Evolutionary conservation across 2,329 filamentous ascomycete genomes (phyloP).

Genomic region (Sarocladium kiliense): DNA sequence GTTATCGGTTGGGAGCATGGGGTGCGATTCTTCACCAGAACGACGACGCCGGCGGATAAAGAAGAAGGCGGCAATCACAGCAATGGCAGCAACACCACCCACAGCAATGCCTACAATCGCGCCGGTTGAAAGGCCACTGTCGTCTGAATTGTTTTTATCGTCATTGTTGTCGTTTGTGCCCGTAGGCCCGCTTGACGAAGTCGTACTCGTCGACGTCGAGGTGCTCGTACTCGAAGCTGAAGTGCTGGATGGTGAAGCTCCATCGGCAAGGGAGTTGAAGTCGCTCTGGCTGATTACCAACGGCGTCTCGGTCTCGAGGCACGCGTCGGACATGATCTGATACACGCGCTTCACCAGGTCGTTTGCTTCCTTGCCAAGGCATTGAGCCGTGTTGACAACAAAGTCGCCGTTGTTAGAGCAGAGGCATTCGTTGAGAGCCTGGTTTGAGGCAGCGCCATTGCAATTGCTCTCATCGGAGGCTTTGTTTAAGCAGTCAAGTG

Average conservation of each 20-base stretch:
- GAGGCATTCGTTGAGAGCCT: slow-evolving; percentile 36
- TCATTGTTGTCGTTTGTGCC: slow-evolving; percentile 3
- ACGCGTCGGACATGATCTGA: slow-evolving; percentile 32
- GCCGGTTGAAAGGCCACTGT: slow-evolving; percentile 19
- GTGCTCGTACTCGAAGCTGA: slow-evolving; percentile 14
- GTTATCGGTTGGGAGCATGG: slow-evolving; percentile 22
- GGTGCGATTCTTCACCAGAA: slow-evolving; percentile 21
- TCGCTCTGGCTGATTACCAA: slow-evolving; percentile 29
- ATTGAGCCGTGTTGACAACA: slow-evolving; percentile 35
- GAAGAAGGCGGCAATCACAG: slow-evolving; percentile 19
- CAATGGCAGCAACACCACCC: slow-evolving; percentile 22
- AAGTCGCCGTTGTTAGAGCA: slow-evolving; percentile 41
- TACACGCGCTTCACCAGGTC: slow-evolving; percentile 27
- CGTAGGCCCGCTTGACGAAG: not conserved
- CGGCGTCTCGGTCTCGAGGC: slow-evolving; percentile 33
- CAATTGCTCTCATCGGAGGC: slow-evolving; percentile 32
- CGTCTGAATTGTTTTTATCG: not conserved
- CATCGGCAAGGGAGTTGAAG: slow-evolving; percentile 29
- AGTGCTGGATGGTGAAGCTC: slow-evolving; percentile 11
- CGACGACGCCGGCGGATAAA: slow-evolving; percentile 23
- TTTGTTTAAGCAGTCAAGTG: slow-evolving; percentile 34
- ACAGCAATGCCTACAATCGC: slow-evolving; percentile 28
- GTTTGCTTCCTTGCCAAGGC: slow-evolving; percentile 31
- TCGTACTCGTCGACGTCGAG: slow-evolving; percentile 14
- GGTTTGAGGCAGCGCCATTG: slow-evolving; percentile 25